A percentile compares a stretch with the other conserved stretches of the same genome.
phyloP scores from a whole-genome alignment of 169 alveolate species.

The Plasmodium inui region DNA sequence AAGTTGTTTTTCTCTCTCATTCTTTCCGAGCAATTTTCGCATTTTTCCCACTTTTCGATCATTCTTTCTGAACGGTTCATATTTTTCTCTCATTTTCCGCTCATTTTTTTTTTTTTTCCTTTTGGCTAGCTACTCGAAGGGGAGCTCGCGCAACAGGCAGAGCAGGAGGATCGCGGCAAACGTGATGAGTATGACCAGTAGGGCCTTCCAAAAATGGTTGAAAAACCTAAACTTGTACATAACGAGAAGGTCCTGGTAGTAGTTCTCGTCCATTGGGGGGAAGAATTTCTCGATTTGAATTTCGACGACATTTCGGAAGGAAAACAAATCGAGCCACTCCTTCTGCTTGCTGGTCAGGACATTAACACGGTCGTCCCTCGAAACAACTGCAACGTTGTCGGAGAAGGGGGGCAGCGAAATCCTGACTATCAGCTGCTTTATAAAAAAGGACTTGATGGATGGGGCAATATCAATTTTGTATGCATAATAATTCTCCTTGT shows the following conservation, averaged over 20 bases:
- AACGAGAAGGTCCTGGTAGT: constrained; percentile 27
- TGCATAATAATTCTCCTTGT: constrained; percentile 53
- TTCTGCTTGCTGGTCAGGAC: constrained; percentile 24
- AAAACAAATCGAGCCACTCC: constrained; percentile 49
- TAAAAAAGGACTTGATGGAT: constrained; percentile 53
- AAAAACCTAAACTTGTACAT: constrained; percentile 15
- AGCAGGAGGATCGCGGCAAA: constrained; percentile 16
- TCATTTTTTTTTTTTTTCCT: constrained; percentile 30
- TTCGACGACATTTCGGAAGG: constrained; percentile 43
- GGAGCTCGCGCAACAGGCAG: constrained; percentile 6
- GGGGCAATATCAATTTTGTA: constrained; percentile 56
- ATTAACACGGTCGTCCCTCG: not conserved
- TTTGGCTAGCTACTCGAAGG: constrained; percentile 45
- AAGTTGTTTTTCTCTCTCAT: not conserved
- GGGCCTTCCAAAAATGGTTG: constrained; percentile 34
- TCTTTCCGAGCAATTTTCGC: not conserved
- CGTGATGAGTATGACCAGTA: constrained; percentile 13
- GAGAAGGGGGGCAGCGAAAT: constrained; percentile 55
- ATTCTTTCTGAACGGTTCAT: not conserved
- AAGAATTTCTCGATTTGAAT: constrained; percentile 44
- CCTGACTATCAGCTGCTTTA: constrained; percentile 30
- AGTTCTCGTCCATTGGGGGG: constrained; percentile 41
- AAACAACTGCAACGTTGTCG: constrained; percentile 1
- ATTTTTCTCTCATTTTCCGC: not conserved
- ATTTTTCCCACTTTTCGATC: not conserved